These are phyloP conservation scores for Adiantum capillusveneris DNA, from an alignment of 75 land plant genomes.

Conservation along the genomic window DNA sequence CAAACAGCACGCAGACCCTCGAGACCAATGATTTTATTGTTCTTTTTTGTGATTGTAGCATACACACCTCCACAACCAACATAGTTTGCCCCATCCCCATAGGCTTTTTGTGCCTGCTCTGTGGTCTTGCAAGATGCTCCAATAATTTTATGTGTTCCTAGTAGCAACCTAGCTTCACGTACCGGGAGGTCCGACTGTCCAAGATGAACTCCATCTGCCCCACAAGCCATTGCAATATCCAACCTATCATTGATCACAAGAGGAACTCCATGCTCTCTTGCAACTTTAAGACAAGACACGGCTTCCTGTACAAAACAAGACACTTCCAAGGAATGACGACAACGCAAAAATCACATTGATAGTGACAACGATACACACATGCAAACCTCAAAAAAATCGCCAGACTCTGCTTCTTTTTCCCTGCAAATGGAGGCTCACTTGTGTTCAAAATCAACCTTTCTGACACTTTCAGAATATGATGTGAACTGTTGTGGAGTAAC, in stretches of 20 bases:
- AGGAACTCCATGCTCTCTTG: slow-evolving; percentile 28
- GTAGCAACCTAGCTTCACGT: slow-evolving; percentile 13
- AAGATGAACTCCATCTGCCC: slow-evolving; percentile 39
- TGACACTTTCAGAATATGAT: no score
- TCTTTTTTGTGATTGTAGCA: slow-evolving; percentile 71
- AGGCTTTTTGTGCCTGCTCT: slow-evolving; percentile 73
- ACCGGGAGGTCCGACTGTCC: slow-evolving; percentile 34
- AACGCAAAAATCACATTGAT: not conserved
- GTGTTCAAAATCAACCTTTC: no score
- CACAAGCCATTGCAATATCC: slow-evolving; percentile 31
- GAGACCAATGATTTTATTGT: slow-evolving; percentile 69
- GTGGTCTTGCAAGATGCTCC: slow-evolving; percentile 81
- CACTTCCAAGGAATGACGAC: not conserved
- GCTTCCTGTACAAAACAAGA: no score
- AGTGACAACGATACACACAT: not conserved
- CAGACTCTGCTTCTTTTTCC: slow-evolving; percentile 77
- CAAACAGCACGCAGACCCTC: slow-evolving; percentile 63
- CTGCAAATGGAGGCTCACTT: slow-evolving; percentile 32
- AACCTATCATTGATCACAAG: slow-evolving; percentile 33
- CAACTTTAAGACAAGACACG: slow-evolving; percentile 36
- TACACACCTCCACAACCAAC: slow-evolving; percentile 87
- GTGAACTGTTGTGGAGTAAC: no score
- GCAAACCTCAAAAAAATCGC: slow-evolving; percentile 58
- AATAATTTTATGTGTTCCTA: slow-evolving; percentile 32
- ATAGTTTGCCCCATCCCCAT: slow-evolving; percentile 78